Conservation (phyloP, 2,329 filamentous ascomycete genomes). For the Scedosporium apiospermum region DNA sequence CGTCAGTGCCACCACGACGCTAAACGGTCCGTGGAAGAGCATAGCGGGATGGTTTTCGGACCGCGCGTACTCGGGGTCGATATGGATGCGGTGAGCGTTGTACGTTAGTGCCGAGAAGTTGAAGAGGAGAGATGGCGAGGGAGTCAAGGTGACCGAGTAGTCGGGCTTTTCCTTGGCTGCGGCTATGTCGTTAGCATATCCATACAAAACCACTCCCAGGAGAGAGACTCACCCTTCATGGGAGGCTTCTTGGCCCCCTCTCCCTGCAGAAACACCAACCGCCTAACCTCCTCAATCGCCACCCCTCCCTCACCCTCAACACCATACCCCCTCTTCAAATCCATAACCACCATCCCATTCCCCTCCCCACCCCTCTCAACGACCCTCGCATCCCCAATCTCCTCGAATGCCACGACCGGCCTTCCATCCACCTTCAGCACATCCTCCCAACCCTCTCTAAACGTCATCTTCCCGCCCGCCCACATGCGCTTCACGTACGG, state of each 20-base stretch:
- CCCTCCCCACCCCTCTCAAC: conserved; percentile 19
- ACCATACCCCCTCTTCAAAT: conserved; percentile 38
- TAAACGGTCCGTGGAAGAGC: conserved; percentile 81
- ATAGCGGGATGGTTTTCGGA: conserved; percentile 66
- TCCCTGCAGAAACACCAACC: conserved; percentile 39
- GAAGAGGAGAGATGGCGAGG: conserved; percentile 67
- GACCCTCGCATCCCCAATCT: conserved; percentile 27
- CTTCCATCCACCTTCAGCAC: conserved; percentile 28
- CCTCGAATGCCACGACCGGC: conserved; percentile 34
- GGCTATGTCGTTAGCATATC: not conserved
- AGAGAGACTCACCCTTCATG: conserved; percentile 17
- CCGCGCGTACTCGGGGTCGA: conserved; percentile 62
- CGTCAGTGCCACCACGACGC: conserved; percentile 65
- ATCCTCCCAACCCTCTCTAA: conserved; percentile 25
- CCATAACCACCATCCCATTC: conserved; percentile 39
- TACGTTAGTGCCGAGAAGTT: conserved; percentile 85
- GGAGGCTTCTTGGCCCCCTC: conserved; percentile 11
- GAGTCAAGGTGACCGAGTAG: conserved; percentile 45
- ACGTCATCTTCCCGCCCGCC: conserved; percentile 68
- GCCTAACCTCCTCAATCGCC: conserved; percentile 37
- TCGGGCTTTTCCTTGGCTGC: conserved; percentile 18
- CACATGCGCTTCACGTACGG: conserved; percentile 70
- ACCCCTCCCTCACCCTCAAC: conserved; percentile 12
- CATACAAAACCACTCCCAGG: not conserved
- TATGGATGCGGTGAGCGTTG: conserved; percentile 87